Base-by-base conservation (phyloP, 108 stramenopile species). In the Asterionellopsis glacialis region DNA sequence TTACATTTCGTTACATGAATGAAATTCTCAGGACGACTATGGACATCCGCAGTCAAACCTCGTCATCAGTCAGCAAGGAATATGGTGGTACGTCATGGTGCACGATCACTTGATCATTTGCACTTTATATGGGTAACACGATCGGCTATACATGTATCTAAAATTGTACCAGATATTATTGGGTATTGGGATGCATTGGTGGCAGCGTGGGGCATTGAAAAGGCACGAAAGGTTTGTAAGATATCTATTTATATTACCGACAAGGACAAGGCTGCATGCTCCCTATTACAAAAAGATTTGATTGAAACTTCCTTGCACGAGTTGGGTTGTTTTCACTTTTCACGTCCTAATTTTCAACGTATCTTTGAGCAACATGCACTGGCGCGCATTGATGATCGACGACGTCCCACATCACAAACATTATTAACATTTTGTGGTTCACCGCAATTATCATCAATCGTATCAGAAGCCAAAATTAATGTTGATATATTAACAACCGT, bases 351-450 rank as follows among this genome's bases (percentile, higher is more conserved):
- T 19, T 21, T 77, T 15, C 24, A 12, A 12, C 43, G 40, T n/a
- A 42, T 74, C 11, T 55, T 77, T 10, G 68, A 77, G 41, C 41
- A 77, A 10, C 63, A 77, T 28, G 61, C 57, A 23, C 13, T 73
- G 40, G 48, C 70, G 1, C 7, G 68, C 58, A 64, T 68, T 40
- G 44, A 58, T 33, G 33, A 48, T 0, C 33, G 33, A 33, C 33
- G 33, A 33, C 33, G 33, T 5, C 33, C 33, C 2, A 33, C 33
- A 33, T 33, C 33, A 7, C 33, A 33, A 33, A 33, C 33, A 33
- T 28, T 77, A 15, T 45, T 77, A 16, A 71, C 67, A 18, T 73
- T 78, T 43, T 78, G 76, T 45, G 76, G 76, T 18, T 47, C 63
- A n/a, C 68, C 72, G 41, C 16, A 16, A 4, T 44, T 78, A 12